Conservation (phyloP, 352 stramenopile genomes). For the Phytophthora parvispora region DNA sequence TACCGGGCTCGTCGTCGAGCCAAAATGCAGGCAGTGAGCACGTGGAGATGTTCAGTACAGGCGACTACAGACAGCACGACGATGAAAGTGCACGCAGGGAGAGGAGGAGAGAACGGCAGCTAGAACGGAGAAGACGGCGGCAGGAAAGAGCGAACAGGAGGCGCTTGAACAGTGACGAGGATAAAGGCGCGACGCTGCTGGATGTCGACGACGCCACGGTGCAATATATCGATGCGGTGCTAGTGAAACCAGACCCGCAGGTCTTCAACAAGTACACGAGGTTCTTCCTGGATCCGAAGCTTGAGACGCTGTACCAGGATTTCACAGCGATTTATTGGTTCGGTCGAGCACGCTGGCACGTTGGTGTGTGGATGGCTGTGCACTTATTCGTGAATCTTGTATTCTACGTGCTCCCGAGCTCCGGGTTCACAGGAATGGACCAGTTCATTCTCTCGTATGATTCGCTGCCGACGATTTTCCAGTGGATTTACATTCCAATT, state of each 20-base stretch:
- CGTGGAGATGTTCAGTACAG: slow-evolving; percentile 16
- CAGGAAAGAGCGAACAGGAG: slow-evolving; percentile 27
- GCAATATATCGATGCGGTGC: slow-evolving; percentile 78
- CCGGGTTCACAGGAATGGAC: slow-evolving; percentile 70
- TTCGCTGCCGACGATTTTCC: slow-evolving; percentile 54
- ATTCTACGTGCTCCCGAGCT: slow-evolving; percentile 70
- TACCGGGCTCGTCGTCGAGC: slow-evolving; percentile 20
- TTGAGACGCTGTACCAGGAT: slow-evolving; percentile 88
- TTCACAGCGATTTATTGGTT: slow-evolving; percentile 91
- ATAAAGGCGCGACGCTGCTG: slow-evolving; percentile 43
- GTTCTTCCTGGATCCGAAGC: slow-evolving; percentile 79
- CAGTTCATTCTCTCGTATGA: slow-evolving; percentile 72
- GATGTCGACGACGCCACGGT: slow-evolving; percentile 67
- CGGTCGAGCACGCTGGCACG: slow-evolving; percentile 73
- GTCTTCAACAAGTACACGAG: slow-evolving; percentile 87
- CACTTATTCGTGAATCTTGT: slow-evolving; percentile 78
- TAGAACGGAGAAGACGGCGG: slow-evolving; percentile 23
- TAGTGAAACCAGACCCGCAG: slow-evolving; percentile 76
- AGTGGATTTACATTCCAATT: slow-evolving; percentile 79
- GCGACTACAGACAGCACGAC: slow-evolving; percentile 21
- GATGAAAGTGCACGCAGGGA: slow-evolving; percentile 21
- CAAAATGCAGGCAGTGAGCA: slow-evolving; percentile 9
- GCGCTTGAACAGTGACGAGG: slow-evolving; percentile 21
- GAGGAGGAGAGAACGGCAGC: slow-evolving; percentile 23
- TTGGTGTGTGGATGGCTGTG: slow-evolving; percentile 76